A percentile compares a stretch with the other conserved stretches of the same genome.
Evolutionary conservation across 2,329 filamentous ascomycete species (phyloP).

Genomic region (Furcasterigmium furcatum): DNA sequence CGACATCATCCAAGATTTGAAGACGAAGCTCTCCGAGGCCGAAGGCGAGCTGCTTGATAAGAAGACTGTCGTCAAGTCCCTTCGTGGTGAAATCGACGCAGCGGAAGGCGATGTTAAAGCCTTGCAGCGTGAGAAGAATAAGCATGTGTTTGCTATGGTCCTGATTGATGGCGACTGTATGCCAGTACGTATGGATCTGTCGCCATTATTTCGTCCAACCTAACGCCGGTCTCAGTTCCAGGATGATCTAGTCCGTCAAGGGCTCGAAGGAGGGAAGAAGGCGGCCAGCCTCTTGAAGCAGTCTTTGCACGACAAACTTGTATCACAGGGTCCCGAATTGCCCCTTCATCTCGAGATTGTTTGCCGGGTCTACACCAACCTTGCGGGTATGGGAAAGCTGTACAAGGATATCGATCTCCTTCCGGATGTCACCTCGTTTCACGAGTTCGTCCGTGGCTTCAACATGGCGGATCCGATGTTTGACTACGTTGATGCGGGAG

Average conservation of each 20-base stretch:
- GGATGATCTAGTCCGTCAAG: slow-evolving; percentile 23
- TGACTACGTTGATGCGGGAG: slow-evolving; percentile 36
- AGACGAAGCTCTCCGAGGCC: too few relatives aligned
- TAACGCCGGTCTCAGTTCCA: slow-evolving; percentile 20
- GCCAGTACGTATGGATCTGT: slow-evolving; percentile 26
- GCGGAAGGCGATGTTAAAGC: too few relatives aligned
- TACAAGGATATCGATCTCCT: slow-evolving; percentile 26
- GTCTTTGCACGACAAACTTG: slow-evolving; percentile 19
- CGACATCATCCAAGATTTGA: too few relatives aligned
- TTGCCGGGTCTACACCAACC: slow-evolving; percentile 33
- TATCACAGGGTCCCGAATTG: slow-evolving; percentile 7
- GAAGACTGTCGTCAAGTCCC: too few relatives aligned
- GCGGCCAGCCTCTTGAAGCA: slow-evolving; percentile 20
- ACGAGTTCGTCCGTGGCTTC: slow-evolving; percentile 35
- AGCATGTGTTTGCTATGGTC: slow-evolving; percentile 24
- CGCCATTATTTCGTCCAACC: background rate
- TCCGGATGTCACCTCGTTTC: slow-evolving; percentile 16
- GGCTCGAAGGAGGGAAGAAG: slow-evolving; percentile 24
- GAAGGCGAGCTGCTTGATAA: too few relatives aligned
- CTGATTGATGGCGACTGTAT: slow-evolving; percentile 35
- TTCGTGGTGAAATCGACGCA: too few relatives aligned
- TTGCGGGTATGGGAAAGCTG: slow-evolving; percentile 26
- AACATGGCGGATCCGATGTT: slow-evolving; percentile 31
- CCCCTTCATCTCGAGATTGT: slow-evolving; percentile 20
- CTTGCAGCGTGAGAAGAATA: too few relatives aligned